phyloP scores from a whole-genome alignment of 116 monocot species.

The Iris pallida region DNA sequence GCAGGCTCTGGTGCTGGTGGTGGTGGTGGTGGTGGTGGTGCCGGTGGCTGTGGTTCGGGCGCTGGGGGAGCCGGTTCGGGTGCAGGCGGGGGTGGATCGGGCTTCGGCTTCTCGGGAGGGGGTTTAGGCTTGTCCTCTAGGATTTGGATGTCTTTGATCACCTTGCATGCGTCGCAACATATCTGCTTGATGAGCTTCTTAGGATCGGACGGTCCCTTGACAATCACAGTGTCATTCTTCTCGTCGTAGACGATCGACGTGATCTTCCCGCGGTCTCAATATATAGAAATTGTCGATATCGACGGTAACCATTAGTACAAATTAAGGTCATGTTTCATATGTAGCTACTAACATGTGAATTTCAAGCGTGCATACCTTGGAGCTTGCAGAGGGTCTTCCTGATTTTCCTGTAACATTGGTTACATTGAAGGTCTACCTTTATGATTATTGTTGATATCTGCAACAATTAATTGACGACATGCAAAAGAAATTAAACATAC shows the following conservation, averaged over 20 bases:
- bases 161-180: constrained; percentile 24
- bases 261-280: constrained; percentile 21
- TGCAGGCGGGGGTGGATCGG: neutral
- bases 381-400: constrained; percentile 21
- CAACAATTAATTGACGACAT: neutral
- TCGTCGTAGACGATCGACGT: constrained; percentile 15
- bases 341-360: neutral
- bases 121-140: constrained; percentile 8
- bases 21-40: neutral
- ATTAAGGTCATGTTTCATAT: neutral
- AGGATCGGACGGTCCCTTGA: constrained; percentile 16
- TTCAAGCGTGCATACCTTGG: constrained; percentile 18
- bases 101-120: neutral
- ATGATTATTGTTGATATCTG: constrained; percentile 30
- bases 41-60: neutral
- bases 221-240: constrained; percentile 30
- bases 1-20: neutral
- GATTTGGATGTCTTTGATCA: constrained; percentile 38
- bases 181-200: constrained; percentile 26
- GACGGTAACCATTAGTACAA: neutral
- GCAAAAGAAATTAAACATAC: neutral
- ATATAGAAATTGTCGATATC: neutral
- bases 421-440: constrained; percentile 32
- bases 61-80: neutral
- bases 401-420: constrained; percentile 26